Evolutionary conservation across 1,284 basidiomycete genomes (phyloP).

Genomic region (Leccinum griseonigrum): DNA sequence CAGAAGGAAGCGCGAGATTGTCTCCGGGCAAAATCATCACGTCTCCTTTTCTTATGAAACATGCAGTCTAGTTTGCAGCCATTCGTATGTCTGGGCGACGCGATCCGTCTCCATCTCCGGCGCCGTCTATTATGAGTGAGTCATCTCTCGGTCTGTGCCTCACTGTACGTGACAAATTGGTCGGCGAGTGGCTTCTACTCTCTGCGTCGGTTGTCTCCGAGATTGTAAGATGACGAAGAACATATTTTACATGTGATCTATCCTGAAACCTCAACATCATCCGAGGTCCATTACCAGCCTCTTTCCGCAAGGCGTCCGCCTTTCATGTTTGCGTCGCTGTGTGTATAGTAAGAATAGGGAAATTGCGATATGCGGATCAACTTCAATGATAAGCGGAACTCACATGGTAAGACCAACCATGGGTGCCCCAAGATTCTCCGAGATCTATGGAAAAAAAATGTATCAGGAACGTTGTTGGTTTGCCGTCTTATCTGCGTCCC

Average conservation of each 20-base stretch:
- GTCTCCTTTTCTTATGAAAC: neutral
- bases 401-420: conserved; percentile 94
- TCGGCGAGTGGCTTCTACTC: neutral
- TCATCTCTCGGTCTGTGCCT: neutral
- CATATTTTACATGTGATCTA: neutral
- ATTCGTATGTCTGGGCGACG: too few relatives aligned
- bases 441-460: conserved; percentile 49
- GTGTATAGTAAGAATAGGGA: conserved; percentile 5
- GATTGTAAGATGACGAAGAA: neutral
- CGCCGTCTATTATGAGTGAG: neutral
- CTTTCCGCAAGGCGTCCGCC: conserved; percentile 56
- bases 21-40: neutral
- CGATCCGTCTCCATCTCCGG: too few relatives aligned
- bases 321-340: conserved; percentile 59
- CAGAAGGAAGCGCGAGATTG: neutral
- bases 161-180: too few relatives aligned
- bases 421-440: conserved; percentile 85
- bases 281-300: conserved; percentile 43
- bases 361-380: conserved; percentile 1
- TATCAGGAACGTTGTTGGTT: conserved; percentile 7
- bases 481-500: conserved; percentile 5
- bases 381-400: conserved; percentile 30
- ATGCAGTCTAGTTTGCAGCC: neutral
- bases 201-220: neutral
- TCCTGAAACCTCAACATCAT: neutral